These are phyloP conservation scores for Moesziomyces sp. DNA, from an alignment of 1,284 basidiomycete genomes.

Conservation along the genomic window DNA sequence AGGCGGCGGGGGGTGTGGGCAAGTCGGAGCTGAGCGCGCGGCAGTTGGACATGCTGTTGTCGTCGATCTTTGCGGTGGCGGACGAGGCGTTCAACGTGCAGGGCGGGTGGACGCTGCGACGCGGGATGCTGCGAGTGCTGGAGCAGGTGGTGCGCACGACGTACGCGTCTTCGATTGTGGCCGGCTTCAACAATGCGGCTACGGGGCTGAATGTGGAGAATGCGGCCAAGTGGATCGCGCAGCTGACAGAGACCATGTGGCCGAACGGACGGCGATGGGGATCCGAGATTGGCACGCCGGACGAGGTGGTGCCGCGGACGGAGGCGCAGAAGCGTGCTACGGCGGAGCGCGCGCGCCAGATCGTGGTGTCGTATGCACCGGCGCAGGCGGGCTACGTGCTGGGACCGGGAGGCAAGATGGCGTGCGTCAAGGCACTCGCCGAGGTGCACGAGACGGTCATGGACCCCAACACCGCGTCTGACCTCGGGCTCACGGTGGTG, in stretches of 20 bases:
- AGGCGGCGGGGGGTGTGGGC: too few relatives aligned
- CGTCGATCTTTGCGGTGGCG: constrained; percentile 66
- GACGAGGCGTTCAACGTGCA: constrained; percentile 67
- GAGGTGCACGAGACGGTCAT: constrained; percentile 57
- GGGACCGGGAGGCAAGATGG: constrained; percentile 61
- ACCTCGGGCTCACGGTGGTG: constrained; percentile 53
- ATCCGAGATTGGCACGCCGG: constrained; percentile 19
- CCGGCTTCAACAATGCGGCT: constrained; percentile 58
- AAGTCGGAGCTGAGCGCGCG: constrained; percentile 36
- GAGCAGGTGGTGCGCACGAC: constrained; percentile 66
- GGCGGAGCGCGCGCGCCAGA: constrained; percentile 50
- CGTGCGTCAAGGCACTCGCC: constrained; percentile 59
- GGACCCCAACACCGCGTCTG: constrained; percentile 49
- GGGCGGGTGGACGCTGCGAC: constrained; percentile 65
- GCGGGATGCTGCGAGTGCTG: constrained; percentile 66
- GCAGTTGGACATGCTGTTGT: constrained; percentile 65
- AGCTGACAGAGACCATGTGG: constrained; percentile 60
- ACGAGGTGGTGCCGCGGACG: constrained; percentile 28
- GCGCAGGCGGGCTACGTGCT: constrained; percentile 63
- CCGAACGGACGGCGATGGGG: constrained; percentile 49
- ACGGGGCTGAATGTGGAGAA: constrained; percentile 51
- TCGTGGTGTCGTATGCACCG: constrained; percentile 64
- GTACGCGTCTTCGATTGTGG: constrained; percentile 60
- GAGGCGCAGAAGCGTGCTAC: constrained; percentile 49
- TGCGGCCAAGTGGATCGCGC: constrained; percentile 55